Conservation (phyloP, 345 rosid genomes). For the Salix viminalis region DNA sequence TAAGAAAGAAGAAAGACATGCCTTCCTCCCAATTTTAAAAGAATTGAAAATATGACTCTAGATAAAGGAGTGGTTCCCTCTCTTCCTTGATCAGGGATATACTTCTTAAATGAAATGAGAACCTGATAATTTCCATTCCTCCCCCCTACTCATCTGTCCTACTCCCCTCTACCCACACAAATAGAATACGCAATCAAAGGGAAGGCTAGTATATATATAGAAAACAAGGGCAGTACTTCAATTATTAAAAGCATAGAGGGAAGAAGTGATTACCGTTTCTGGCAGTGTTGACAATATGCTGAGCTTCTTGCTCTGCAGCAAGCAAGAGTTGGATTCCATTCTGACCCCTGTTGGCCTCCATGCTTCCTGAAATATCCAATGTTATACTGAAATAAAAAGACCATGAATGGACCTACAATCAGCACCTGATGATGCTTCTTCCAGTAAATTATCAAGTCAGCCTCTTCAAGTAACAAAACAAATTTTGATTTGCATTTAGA, state of each 20-base stretch:
- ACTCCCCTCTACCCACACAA: not conserved
- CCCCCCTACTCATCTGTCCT: not conserved
- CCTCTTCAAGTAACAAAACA: not conserved
- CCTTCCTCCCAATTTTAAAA: not conserved
- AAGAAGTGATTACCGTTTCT: conserved; percentile 39
- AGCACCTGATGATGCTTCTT: not conserved
- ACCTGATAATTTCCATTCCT: not conserved
- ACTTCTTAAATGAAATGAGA: not conserved
- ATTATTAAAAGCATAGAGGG: not conserved
- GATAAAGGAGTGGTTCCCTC: not conserved
- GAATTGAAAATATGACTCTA: not conserved
- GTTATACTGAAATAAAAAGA: not conserved
- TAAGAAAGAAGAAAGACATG: not conserved
- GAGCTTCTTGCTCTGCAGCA: conserved; percentile 91
- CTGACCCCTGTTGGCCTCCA: conserved; percentile 70
- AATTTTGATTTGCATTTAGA: not conserved
- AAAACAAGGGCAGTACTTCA: not conserved
- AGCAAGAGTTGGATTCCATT: conserved; percentile 87
- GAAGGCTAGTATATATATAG: not conserved
- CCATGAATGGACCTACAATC: not conserved
- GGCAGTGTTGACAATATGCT: conserved; percentile 74
- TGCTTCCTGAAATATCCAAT: conserved; percentile 21
- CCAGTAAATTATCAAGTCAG: not conserved
- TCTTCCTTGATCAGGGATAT: not conserved
- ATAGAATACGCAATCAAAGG: not conserved